Percentiles rank a stretch among this genome's conserved stretches.
These are phyloP conservation scores for Pseudopediastrum boryanum DNA, from an alignment of 139 green algal genomes.

Conservation along the genomic window DNA sequence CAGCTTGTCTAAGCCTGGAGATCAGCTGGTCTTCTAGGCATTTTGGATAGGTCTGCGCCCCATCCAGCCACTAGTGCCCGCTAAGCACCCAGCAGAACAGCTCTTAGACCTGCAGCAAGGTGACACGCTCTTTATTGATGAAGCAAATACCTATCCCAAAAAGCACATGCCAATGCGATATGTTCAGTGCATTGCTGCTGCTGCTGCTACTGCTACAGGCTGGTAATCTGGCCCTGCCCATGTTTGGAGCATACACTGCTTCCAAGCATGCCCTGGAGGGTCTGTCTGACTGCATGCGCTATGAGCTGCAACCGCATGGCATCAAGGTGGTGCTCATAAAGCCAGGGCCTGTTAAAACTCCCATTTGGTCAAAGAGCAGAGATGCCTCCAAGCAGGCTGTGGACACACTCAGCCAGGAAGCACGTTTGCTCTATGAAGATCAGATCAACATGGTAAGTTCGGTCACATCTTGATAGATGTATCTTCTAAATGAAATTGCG, in stretches of 20 bases:
- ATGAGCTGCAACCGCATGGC: constrained; percentile 19
- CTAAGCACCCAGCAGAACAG: too few species aligned
- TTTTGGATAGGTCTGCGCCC: too few species aligned
- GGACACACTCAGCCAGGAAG: not conserved
- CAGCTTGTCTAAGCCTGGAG: too few species aligned
- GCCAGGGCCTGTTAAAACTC: constrained; percentile 21
- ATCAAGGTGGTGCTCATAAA: constrained; percentile 24
- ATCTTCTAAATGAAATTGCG: too few species aligned
- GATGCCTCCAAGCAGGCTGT: not conserved
- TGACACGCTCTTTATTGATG: too few species aligned
- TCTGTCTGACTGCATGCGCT: constrained; percentile 23
- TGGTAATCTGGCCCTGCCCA: constrained; percentile 12
- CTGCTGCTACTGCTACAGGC: constrained; percentile 1
- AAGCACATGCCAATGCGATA: too few species aligned
- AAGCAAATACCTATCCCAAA: too few species aligned
- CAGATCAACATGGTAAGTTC: not conserved
- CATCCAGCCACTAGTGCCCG: too few species aligned
- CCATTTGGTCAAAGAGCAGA: constrained; percentile 26
- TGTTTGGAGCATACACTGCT: constrained; percentile 7
- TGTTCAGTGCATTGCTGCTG: not conserved
- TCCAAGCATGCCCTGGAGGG: constrained; percentile 39
- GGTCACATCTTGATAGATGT: too few species aligned
- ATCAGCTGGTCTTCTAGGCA: too few species aligned
- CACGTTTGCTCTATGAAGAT: constrained; percentile 2
- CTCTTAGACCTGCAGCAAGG: too few species aligned